Evolutionary conservation across 139 green algal genomes (phyloP), one percentile per base, ranked within the genome.

Genomic region (Picochlorum sp.): DNA sequence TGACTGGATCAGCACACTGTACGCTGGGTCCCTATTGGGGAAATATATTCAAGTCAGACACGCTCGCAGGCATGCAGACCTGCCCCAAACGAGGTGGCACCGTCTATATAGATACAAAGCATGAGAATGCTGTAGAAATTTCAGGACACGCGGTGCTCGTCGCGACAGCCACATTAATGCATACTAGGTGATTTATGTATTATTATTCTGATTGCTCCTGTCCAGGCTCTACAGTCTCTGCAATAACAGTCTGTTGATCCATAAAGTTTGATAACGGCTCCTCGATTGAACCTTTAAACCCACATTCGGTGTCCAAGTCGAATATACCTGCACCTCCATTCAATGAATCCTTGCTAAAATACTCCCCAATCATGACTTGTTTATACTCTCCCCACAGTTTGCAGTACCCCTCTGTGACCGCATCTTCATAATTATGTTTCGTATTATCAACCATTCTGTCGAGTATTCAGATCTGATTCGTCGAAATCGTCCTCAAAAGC

Each of bases 1-100:
- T 94, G 6, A 96, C 90, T 0, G 89, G 85, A 57, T 84, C 65
- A 26, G 88, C 89, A 2, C 79, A 90, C 72, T 64, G 76, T 1
- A 72, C 87, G 44, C 68, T 88, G 54, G 81, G 72, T 1, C 77
- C 86, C 7, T 88, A 83, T 60, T 91, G 72, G 69, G 62, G 24
- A 28, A 4, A 28, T 28, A 28, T 23, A n/a, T 69, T 87, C 49
- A 60, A 69, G 8, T 71, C 65, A 59, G 41, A 44, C 15, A 41
- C 47, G 9, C 60, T 88, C 67, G 24, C 50, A 13, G 77, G 73
- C 20, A 45, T 67, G 46, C 82, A 88, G 73, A 76, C 68, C 54
- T 85, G 34, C 34, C 34, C 77, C 6, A 13, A 21, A 41, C 63
- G 82, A 2, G 71, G 68, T 10, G 82, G 58, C 47, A 54, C n/a